Evolutionary conservation across 768 basidiomycete genomes (phyloP).

Genomic region (Amylocystis lapponica): DNA sequence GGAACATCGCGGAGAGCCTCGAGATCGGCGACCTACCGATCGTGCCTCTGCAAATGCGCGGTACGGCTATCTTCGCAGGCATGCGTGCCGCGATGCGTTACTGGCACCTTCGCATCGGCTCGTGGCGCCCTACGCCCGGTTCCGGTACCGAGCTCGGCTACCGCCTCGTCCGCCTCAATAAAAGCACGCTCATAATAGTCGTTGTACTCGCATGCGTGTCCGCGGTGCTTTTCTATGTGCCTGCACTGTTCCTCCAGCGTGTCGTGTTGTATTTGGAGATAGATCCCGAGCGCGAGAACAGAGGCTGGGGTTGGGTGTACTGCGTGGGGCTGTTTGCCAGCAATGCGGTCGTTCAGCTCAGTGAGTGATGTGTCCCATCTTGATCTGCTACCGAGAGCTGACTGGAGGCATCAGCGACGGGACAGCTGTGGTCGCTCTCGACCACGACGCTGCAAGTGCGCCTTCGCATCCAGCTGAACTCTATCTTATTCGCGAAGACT

Average conservation of each 20-base stretch:
- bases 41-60: conserved; percentile 67
- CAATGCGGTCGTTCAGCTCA: conserved; percentile 35
- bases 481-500: conserved; percentile 81
- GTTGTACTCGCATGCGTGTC: conserved; percentile 46
- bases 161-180: conserved; percentile 56
- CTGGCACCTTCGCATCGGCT: conserved; percentile 44
- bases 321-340: conserved; percentile 44
- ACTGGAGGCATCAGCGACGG: conserved; percentile 40
- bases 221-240: conserved; percentile 60
- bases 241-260: conserved; percentile 53
- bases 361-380: conserved; percentile 27
- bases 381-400: not conserved
- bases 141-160: conserved; percentile 62
- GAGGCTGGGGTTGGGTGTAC: conserved; percentile 73
- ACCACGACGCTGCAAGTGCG: conserved; percentile 67
- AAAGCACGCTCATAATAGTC: conserved; percentile 32
- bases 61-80: conserved; percentile 49
- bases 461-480: conserved; percentile 72
- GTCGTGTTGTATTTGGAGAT: conserved; percentile 62
- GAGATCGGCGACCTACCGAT: conserved; percentile 89
- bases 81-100: conserved; percentile 57
- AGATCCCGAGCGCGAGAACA: conserved; percentile 49
- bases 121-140: conserved; percentile 55
- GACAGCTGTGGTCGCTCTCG: conserved; percentile 66
- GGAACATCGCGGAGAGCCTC: conserved; percentile 63